These are phyloP conservation scores for Xanthoconium separans DNA, from an alignment of 1,284 basidiomycete genomes.

Conservation along the genomic window DNA sequence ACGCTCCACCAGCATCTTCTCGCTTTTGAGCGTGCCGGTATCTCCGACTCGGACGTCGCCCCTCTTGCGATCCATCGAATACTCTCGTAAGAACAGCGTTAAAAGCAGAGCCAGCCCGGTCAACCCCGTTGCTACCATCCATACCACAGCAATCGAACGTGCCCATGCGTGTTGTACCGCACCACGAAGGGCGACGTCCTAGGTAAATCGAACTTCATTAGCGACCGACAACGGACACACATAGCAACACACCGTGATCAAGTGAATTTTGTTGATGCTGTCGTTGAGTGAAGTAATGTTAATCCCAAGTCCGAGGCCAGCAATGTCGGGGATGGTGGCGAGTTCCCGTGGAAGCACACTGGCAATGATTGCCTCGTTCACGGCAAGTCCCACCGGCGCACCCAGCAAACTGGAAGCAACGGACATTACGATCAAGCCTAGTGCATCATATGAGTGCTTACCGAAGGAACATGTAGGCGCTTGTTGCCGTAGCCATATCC, in stretches of 20 bases:
- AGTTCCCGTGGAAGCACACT: slow-evolving; percentile 57
- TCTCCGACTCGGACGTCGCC: slow-evolving; percentile 23
- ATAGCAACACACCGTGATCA: slow-evolving; percentile 46
- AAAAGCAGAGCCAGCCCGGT: slow-evolving; percentile 55
- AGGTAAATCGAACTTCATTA: background rate
- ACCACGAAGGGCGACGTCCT: slow-evolving; percentile 50
- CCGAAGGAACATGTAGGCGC: slow-evolving; percentile 67
- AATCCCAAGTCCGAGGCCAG: slow-evolving; percentile 38
- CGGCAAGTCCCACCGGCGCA: slow-evolving; percentile 70
- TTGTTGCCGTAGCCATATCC: slow-evolving; percentile 78
- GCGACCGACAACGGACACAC: slow-evolving; percentile 6
- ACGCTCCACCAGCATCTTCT: background rate
- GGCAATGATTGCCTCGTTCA: slow-evolving; percentile 68
- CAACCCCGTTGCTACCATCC: slow-evolving; percentile 66
- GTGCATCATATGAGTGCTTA: background rate
- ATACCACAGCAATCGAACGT: slow-evolving; percentile 64
- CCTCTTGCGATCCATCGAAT: slow-evolving; percentile 54
- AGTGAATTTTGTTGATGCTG: slow-evolving; percentile 51
- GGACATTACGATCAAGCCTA: background rate
- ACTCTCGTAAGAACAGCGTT: slow-evolving; percentile 55
- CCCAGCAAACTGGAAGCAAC: slow-evolving; percentile 52
- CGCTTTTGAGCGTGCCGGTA: slow-evolving; percentile 1
- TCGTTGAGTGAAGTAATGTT: slow-evolving; percentile 53
- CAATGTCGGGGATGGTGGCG: slow-evolving; percentile 46
- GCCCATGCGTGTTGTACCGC: slow-evolving; percentile 69